Percentiles rank a stretch among this genome's conserved stretches.
These are phyloP conservation scores for Penicillium decumbens DNA, from an alignment of 2,329 filamentous ascomycete genomes.

Conservation along the genomic window DNA sequence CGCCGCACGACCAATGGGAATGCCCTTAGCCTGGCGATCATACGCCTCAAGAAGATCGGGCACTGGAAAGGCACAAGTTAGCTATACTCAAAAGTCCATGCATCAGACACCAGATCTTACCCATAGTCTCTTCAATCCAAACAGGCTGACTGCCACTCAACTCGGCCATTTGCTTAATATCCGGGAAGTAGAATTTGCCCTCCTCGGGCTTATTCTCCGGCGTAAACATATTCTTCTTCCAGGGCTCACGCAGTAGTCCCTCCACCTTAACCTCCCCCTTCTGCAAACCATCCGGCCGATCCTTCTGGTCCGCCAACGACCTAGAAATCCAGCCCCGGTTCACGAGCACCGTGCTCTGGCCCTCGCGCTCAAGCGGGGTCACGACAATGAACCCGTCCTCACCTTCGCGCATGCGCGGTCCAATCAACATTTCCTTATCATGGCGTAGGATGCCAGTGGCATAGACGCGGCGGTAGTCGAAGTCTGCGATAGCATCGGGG, in stretches of 20 bases:
- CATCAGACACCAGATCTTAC: conserved; percentile 45
- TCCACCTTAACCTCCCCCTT: conserved; percentile 70
- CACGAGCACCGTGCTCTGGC: conserved; percentile 68
- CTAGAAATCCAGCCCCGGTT: conserved; percentile 90
- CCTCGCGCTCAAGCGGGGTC: conserved; percentile 74
- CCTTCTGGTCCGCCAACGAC: conserved; percentile 61
- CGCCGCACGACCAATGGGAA: conserved; percentile 80
- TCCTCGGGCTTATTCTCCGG: conserved; percentile 80
- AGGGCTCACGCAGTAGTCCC: conserved; percentile 79
- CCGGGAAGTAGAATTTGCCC: conserved; percentile 90
- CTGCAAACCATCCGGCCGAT: conserved; percentile 62
- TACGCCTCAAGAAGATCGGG: conserved; percentile 73
- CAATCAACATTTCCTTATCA: conserved; percentile 93
- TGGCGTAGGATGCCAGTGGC: conserved; percentile 72
- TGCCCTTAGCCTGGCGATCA: conserved; percentile 71
- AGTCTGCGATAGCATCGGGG: conserved; percentile 73
- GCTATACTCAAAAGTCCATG: conserved; percentile 3
- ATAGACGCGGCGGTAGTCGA: conserved; percentile 83
- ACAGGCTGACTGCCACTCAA: conserved; percentile 78
- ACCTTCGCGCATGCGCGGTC: conserved; percentile 82
- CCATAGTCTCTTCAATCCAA: conserved; percentile 94
- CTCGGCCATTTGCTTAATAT: conserved; percentile 84
- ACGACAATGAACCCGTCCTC: conserved; percentile 87
- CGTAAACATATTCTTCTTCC: conserved; percentile 98
- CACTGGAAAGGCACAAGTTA: conserved; percentile 47